Percentiles rank a stretch among this genome's conserved stretches.
phyloP scores from a whole-genome alignment of 768 basidiomycete species.

The Chalciporus piperatus region DNA sequence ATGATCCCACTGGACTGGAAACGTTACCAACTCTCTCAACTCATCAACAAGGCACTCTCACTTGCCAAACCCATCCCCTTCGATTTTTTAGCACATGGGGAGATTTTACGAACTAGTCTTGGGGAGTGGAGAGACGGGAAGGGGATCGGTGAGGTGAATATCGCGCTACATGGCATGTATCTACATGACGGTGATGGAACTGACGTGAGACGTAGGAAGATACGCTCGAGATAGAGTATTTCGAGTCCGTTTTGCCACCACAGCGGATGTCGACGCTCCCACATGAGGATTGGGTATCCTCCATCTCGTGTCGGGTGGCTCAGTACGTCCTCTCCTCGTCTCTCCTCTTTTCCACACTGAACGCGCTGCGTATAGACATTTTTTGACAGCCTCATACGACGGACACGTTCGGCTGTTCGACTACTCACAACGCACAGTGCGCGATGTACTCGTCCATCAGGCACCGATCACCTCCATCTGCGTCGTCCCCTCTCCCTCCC shows the following conservation, averaged over 20 bases:
- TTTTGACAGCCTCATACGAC: slow-evolving; percentile 82
- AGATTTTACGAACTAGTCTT: slow-evolving; percentile 68
- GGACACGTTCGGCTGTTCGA: slow-evolving; percentile 72
- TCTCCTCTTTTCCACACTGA: neutral
- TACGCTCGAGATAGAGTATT: slow-evolving; percentile 89
- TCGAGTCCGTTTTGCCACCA: slow-evolving; percentile 85
- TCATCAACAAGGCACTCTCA: slow-evolving; percentile 90
- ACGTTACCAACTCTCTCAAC: slow-evolving; percentile 95
- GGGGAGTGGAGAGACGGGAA: slow-evolving; percentile 73
- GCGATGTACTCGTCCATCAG: slow-evolving; percentile 49
- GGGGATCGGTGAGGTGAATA: slow-evolving; percentile 62
- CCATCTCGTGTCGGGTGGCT: slow-evolving; percentile 52
- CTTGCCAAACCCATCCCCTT: slow-evolving; percentile 79
- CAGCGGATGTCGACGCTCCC: slow-evolving; percentile 75
- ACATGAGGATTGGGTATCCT: slow-evolving; percentile 94
- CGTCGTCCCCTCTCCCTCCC: slow-evolving; percentile 40
- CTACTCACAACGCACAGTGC: slow-evolving; percentile 56
- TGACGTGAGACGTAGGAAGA: slow-evolving; percentile 58
- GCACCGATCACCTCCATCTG: slow-evolving; percentile 70
- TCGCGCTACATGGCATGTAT: neutral
- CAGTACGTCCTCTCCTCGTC: slow-evolving; percentile 8
- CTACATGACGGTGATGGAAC: slow-evolving; percentile 2
- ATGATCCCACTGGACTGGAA: slow-evolving; percentile 89
- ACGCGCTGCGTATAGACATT: slow-evolving; percentile 42
- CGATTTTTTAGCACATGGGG: slow-evolving; percentile 87